phyloP scores from a whole-genome alignment of 495 filamentous ascomycete species.

The Chaetomium tenue region DNA sequence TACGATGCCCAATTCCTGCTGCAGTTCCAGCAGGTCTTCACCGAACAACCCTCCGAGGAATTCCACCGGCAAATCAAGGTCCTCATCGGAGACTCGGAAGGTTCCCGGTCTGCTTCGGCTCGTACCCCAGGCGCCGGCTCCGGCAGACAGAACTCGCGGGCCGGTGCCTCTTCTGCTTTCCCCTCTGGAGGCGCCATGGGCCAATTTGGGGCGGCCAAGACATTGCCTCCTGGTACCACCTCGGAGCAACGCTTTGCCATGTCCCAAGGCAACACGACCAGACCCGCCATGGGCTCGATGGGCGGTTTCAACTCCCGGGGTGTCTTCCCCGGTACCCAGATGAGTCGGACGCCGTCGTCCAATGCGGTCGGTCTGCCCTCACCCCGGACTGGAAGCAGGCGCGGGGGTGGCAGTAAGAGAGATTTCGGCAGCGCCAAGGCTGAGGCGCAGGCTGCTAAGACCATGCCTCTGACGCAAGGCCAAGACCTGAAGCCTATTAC shows the following conservation, averaged over 20 bases:
- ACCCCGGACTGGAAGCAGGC: slow-evolving; percentile 53
- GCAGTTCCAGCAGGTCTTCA: slow-evolving; percentile 94
- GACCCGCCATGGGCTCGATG: slow-evolving; percentile 55
- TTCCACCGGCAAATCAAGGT: slow-evolving; percentile 86
- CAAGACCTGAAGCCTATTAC: slow-evolving; percentile 77
- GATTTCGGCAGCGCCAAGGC: slow-evolving; percentile 51
- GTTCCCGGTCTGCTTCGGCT: slow-evolving; percentile 67
- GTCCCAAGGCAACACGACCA: slow-evolving; percentile 41
- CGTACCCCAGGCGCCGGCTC: slow-evolving; percentile 60
- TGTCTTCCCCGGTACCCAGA: slow-evolving; percentile 54
- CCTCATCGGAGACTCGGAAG: slow-evolving; percentile 71
- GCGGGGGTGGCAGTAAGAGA: slow-evolving; percentile 57
- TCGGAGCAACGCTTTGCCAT: slow-evolving; percentile 62
- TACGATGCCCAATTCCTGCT: slow-evolving; percentile 94
- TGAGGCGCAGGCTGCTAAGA: slow-evolving; percentile 66
- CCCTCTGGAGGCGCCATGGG: slow-evolving; percentile 61
- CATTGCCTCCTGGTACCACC: slow-evolving; percentile 66
- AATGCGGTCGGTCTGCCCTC: slow-evolving; percentile 47
- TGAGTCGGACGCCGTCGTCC: slow-evolving; percentile 52
- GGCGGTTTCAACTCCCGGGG: slow-evolving; percentile 56
- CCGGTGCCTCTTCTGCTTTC: slow-evolving; percentile 45
- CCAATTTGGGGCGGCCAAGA: slow-evolving; percentile 56
- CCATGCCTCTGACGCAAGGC: slow-evolving; percentile 84
- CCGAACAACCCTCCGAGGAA: slow-evolving; percentile 88
- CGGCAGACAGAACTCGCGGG: slow-evolving; percentile 48